Evolutionary conservation across 108 stramenopile genomes (phyloP).

Genomic region (Tribonema minus): DNA sequence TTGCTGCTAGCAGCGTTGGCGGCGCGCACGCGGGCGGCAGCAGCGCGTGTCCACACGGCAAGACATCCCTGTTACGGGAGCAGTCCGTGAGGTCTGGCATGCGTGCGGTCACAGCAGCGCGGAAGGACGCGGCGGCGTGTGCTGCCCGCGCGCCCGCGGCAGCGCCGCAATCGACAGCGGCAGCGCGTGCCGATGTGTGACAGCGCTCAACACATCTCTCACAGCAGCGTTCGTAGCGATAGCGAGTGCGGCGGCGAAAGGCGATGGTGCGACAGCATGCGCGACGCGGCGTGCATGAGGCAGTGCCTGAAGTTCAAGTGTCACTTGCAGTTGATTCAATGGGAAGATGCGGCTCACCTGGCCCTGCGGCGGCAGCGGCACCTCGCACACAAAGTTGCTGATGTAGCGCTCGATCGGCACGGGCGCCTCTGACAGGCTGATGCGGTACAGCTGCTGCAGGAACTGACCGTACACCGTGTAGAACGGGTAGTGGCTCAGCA

Average conservation of each 20-base stretch:
- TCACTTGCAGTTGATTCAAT: conserved; percentile 37
- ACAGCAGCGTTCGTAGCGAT: not conserved
- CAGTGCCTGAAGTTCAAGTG: conserved; percentile 52
- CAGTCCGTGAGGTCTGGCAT: too few relatives aligned
- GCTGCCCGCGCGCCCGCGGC: too few relatives aligned
- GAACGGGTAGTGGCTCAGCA: conserved; percentile 80
- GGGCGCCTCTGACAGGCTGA: conserved; percentile 76
- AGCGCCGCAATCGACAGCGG: too few relatives aligned
- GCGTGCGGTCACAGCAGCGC: too few relatives aligned
- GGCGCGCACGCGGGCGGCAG: too few relatives aligned
- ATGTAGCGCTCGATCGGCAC: conserved; percentile 83
- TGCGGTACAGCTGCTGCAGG: conserved; percentile 68
- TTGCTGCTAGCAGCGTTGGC: too few relatives aligned
- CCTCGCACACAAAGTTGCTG: conserved; percentile 71
- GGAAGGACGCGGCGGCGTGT: too few relatives aligned
- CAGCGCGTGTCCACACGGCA: too few relatives aligned
- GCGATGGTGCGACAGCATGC: not conserved
- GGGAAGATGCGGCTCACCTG: too few relatives aligned
- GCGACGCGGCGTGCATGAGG: not conserved
- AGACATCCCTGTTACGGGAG: too few relatives aligned
- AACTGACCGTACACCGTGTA: conserved; percentile 67
- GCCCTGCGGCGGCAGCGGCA: conserved; percentile 80
- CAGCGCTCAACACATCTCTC: not conserved
- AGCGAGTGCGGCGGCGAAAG: not conserved
- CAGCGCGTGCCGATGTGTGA: too few relatives aligned